These are phyloP conservation scores for Colletotrichum agaves DNA, from an alignment of 2,329 filamentous ascomycete species.

Conservation along the genomic window DNA sequence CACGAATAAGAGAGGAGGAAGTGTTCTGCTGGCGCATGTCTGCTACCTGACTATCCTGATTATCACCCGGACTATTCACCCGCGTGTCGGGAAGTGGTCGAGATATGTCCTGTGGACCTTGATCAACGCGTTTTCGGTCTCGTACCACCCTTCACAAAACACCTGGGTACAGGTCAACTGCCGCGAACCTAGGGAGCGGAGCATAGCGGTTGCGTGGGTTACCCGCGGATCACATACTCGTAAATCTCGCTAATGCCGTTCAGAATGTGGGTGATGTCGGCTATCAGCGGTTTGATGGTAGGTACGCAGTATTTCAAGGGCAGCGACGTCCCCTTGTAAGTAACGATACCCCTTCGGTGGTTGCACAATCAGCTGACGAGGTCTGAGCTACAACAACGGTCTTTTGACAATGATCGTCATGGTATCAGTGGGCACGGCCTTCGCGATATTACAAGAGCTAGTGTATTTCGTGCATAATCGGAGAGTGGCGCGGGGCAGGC, in stretches of 20 bases:
- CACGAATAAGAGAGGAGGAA: slow-evolving; percentile 54
- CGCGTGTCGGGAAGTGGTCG: slow-evolving; percentile 58
- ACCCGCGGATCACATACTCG: background rate
- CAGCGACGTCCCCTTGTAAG: slow-evolving; percentile 53
- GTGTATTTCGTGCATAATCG: slow-evolving; percentile 53
- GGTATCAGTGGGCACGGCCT: slow-evolving; percentile 52
- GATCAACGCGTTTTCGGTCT: slow-evolving; percentile 61
- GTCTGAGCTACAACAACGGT: slow-evolving; percentile 53
- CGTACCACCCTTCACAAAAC: slow-evolving; percentile 65
- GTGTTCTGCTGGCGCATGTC: slow-evolving; percentile 56
- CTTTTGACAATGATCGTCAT: slow-evolving; percentile 58
- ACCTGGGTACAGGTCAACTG: slow-evolving; percentile 65
- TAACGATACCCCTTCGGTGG: background rate
- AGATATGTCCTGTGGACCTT: slow-evolving; percentile 62
- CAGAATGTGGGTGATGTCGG: slow-evolving; percentile 60
- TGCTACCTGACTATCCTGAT: slow-evolving; percentile 59
- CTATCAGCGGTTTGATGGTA: slow-evolving; percentile 61
- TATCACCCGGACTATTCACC: slow-evolving; percentile 52
- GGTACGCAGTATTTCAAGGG: slow-evolving; percentile 61
- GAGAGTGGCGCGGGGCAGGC: slow-evolving; percentile 40
- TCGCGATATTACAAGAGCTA: slow-evolving; percentile 52
- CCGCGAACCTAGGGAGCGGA: slow-evolving; percentile 55
- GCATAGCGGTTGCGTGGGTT: slow-evolving; percentile 59
- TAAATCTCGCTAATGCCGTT: background rate
- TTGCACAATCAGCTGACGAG: background rate